Percentiles rank a stretch among this genome's conserved stretches.
These are phyloP conservation scores for Chaetomium cochliodes DNA, from an alignment of 495 filamentous ascomycete genomes.

Conservation along the genomic window DNA sequence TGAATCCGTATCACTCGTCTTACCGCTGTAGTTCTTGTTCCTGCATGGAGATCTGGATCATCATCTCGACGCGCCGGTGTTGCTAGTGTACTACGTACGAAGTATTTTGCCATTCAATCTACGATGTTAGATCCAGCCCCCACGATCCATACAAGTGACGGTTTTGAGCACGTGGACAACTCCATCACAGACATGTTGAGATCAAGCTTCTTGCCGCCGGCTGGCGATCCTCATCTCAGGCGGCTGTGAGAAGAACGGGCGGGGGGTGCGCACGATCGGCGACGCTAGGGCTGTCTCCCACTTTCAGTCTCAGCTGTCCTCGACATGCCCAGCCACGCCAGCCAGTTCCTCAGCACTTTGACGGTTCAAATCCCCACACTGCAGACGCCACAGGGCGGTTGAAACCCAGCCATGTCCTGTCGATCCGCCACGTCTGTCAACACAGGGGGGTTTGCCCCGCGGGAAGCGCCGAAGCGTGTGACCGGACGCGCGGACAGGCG, in stretches of 20 bases:
- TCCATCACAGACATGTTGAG: not conserved
- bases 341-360: too few species aligned
- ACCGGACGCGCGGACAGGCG: not conserved
- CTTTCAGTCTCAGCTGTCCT: not conserved
- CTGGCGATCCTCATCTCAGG: not conserved
- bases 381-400: not conserved
- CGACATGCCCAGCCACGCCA: not conserved
- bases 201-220: not conserved
- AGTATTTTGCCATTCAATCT: not conserved
- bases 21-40: not conserved
- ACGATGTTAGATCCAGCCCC: not conserved
- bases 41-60: not conserved
- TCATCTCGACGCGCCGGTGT: not conserved
- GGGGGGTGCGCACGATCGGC: constrained; percentile 1
- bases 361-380: not conserved
- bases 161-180: not conserved
- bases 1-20: not conserved
- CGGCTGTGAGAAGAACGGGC: not conserved
- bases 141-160: not conserved
- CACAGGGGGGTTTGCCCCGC: not conserved
- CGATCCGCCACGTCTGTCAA: constrained; percentile 1
- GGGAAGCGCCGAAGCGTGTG: not conserved
- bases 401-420: not conserved
- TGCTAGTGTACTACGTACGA: too few species aligned
- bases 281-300: not conserved